Base-by-base conservation (phyloP, 1,139 yeast species). In the Meyerozyma carpophila region DNA sequence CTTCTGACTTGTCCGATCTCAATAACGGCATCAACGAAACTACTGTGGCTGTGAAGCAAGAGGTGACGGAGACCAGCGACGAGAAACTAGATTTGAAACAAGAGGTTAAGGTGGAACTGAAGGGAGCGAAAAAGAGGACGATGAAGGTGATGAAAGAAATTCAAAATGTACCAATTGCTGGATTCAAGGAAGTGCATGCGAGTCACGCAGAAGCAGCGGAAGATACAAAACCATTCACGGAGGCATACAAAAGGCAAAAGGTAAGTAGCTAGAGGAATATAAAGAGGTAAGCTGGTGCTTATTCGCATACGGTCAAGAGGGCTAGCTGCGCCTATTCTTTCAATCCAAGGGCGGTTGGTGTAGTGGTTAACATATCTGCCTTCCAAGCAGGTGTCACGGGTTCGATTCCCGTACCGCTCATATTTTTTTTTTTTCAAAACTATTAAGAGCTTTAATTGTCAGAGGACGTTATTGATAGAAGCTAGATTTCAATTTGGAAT, bases 331-430 rank as follows among this genome's bases (percentile, higher is more conserved):
- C 34, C 3, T n/a, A 7, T 31, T 8, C 16, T 27, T 13, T 16
- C 16, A 31, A 4, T 3, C 14, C 36, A 8, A 13, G 75, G 75
- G 75, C 69, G 74, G 72, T 70, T 71, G 72, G 75, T 71, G 74
- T 71, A 71, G 72, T 70, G 75, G 75, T 62, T 70, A 70, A 65
- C 75, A 72, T 70, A 62, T 62, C 66, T 68, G 84, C 85, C 86
- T 81, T 81, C 86, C 86, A 81, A 81, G 85, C 85, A 77, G 79
- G 80, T 69, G 84, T 75, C 83, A 78, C 72, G 85, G 85, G 86
- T 81, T 81, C 86, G 84, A 81, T 79, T 81, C 85, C 82, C 86
- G 82, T 78, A 79, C 79, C 82, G 76, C 82, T 79, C 85, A 21
- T 3, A 80, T 56, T 55, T 54, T 62, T 56, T 55, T 54, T 62